phyloP scores from a whole-genome alignment of 176 grass and related monocot genomes.

The Oryza brachyantha region DNA sequence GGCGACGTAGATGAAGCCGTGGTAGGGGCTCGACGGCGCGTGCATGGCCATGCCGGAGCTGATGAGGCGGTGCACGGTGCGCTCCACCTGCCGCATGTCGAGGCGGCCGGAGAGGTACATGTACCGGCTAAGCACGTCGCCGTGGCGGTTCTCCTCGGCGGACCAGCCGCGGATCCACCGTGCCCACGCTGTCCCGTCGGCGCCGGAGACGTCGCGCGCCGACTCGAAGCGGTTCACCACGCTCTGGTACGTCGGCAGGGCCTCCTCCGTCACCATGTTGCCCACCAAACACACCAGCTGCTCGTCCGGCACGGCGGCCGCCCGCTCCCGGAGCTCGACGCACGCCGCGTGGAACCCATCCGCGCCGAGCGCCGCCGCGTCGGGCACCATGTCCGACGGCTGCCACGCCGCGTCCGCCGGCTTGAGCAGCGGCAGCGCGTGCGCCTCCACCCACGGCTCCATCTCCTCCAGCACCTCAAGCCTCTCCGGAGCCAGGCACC shows the following conservation, averaged over 20 bases:
- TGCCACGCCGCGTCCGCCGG: constrained; percentile 67
- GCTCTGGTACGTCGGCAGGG: constrained; percentile 69
- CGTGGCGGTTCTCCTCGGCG: constrained; percentile 93
- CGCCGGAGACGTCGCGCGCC: constrained; percentile 57
- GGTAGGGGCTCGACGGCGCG: constrained; percentile 38
- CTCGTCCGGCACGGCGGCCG: constrained; percentile 41
- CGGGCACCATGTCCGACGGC: constrained; percentile 61
- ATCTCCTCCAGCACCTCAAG: constrained; percentile 50
- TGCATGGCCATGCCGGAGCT: constrained; percentile 44
- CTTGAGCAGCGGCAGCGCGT: constrained; percentile 60
- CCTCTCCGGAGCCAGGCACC: constrained; percentile 47
- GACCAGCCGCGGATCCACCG: constrained; percentile 79
- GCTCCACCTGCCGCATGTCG: constrained; percentile 73
- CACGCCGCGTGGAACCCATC: constrained; percentile 55
- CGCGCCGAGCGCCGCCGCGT: constrained; percentile 32
- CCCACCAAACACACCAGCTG: constrained; percentile 63
- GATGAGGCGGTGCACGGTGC: constrained; percentile 73
- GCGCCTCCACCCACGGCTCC: constrained; percentile 51
- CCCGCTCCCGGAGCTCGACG: constrained; percentile 36
- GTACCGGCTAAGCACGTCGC: constrained; percentile 78
- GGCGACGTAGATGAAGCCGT: constrained; percentile 59
- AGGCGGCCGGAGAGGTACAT: constrained; percentile 80
- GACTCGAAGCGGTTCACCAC: constrained; percentile 51
- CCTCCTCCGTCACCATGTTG: constrained; percentile 81
- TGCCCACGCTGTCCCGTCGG: constrained; percentile 64